Base-by-base conservation (phyloP, 768 basidiomycete species). In the Baorangia bicolor region DNA sequence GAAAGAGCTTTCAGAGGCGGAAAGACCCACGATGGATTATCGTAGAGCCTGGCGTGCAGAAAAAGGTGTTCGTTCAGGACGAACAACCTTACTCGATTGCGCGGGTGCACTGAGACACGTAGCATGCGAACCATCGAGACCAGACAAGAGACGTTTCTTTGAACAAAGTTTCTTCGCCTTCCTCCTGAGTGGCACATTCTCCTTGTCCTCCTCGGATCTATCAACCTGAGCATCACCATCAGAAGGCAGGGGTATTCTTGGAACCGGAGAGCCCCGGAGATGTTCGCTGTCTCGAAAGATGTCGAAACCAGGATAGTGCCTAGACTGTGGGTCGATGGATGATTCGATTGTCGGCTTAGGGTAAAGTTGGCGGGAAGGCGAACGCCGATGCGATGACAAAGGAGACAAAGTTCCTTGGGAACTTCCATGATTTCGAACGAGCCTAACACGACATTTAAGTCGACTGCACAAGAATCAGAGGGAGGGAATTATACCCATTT, bases 291-390 rank as follows among this genome's bases (percentile, higher is more conserved):
- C 86, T 62, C 73, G 79, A 62, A 79, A 78, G 41, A 87, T 78
- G 37, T 73, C 69, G 61, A 88, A 88, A 16, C 87, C 86, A 13
- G 87, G 87, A 66, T 86, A 87, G 61, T 88, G 87, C 37, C 78
- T 74, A 16, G 85, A 86, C 42, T 79, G 75, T 2, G 78, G 78
- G 64, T 86, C 77, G 28, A 73, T 64, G 18, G 70, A 74, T 28
- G 76, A 74, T 23, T 70, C 51, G 74, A 74, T 54, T 75, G 79
- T 37, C 68, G 73, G 49, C 68, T 61, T 47, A 66, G 59, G 20
- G 68, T 64, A 40, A 63, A 62, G 23, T 64, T 61, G 60, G 13
- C 54, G 53, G 9, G 50, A 46, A 23, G 55, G 66, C 23, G 61
- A 63, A 51, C 30, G 45, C 28, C 39, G 57, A 18, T 41, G 48